A percentile compares a stretch with the other conserved stretches of the same genome.
phyloP scores from a whole-genome alignment of 345 rosid species.

The Passiflora organensis region DNA sequence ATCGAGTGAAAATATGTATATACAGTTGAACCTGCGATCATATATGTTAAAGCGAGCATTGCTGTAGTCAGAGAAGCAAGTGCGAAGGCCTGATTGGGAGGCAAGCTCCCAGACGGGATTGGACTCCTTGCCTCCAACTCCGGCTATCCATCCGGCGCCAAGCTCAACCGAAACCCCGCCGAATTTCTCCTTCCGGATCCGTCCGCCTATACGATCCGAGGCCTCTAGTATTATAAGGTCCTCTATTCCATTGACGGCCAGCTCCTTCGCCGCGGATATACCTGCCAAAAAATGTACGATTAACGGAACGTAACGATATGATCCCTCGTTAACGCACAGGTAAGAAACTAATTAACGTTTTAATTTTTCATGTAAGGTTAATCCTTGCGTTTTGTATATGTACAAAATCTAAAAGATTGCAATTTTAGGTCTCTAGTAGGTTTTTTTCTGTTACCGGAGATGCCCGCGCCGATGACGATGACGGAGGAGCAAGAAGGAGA shows the following conservation, averaged over 20 bases:
- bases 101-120: constrained; percentile 18
- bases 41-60: constrained; percentile 72
- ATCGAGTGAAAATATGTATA: no score
- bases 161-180: constrained; percentile 11
- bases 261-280: constrained; percentile 13
- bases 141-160: constrained; percentile 24
- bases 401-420: not conserved
- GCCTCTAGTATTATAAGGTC: constrained; percentile 18
- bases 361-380: no score
- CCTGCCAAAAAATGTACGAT: constrained; percentile 6
- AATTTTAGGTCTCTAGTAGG: not conserved
- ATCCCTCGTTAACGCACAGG: no score
- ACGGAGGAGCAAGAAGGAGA: no score
- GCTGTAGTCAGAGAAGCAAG: constrained; percentile 12
- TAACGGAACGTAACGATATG: no score
- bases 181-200: constrained; percentile 6
- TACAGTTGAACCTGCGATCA: constrained; percentile 87
- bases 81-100: constrained; percentile 15
- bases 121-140: constrained; percentile 14
- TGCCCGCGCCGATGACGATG: constrained; percentile 19
- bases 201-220: constrained; percentile 9
- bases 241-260: constrained; percentile 6
- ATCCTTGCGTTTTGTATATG: not conserved
- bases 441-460: constrained; percentile 6
- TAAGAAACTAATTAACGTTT: no score